phyloP scores from a whole-genome alignment of 805 yeast genomes.

The Candida pini region DNA sequence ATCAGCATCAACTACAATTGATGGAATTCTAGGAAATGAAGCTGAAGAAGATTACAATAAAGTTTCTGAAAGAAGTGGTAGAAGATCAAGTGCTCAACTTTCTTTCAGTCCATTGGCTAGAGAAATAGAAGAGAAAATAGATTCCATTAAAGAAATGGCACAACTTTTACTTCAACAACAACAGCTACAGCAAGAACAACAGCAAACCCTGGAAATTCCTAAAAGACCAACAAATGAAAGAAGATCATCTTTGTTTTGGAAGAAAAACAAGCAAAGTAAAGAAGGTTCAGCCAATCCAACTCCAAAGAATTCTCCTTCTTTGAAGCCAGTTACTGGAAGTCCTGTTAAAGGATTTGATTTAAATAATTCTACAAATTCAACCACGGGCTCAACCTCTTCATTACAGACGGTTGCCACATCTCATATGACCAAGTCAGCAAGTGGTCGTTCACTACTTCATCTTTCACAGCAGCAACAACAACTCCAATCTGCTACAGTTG shows the following conservation, averaged over 20 bases:
- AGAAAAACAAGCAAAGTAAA: constrained; percentile 16
- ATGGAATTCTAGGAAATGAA: not conserved
- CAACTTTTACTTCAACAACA: not conserved
- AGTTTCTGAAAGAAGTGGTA: constrained; percentile 15
- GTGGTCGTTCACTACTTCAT: not conserved
- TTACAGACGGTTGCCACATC: too few relatives aligned
- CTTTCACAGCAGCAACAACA: constrained; percentile 1
- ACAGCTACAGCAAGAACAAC: constrained; percentile 5
- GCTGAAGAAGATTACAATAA: not conserved
- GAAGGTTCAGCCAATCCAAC: constrained; percentile 3
- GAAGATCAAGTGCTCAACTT: constrained; percentile 4
- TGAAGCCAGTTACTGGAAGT: constrained; percentile 1
- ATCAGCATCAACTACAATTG: not conserved
- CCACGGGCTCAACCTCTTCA: not conserved
- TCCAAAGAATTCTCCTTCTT: not conserved
- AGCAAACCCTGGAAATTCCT: not conserved
- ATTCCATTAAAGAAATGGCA: constrained; percentile 11
- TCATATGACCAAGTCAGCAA: too few relatives aligned
- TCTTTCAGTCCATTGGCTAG: constrained; percentile 10
- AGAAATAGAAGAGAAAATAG: constrained; percentile 14
- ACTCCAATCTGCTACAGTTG: constrained; percentile 1
- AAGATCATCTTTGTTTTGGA: constrained; percentile 20
- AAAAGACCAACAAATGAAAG: constrained; percentile 10
- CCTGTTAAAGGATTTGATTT: not conserved
- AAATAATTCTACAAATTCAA: constrained; percentile 1